These are phyloP conservation scores for Phialocephala subalpina DNA, from an alignment of 2,329 filamentous ascomycete species.

Conservation along the genomic window DNA sequence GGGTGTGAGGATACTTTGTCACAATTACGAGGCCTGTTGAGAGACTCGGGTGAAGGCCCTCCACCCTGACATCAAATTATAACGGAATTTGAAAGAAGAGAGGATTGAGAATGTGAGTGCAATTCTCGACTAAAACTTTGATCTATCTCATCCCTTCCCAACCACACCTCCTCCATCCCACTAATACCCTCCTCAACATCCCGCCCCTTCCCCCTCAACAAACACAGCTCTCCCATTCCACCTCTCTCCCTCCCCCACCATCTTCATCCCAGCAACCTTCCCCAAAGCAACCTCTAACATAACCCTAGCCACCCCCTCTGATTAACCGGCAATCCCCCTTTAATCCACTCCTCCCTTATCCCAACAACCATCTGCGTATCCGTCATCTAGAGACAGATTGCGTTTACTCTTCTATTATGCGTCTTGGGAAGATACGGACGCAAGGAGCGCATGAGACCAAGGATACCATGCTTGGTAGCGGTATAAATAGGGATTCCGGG, in stretches of 20 bases:
- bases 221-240: conserved; percentile 59
- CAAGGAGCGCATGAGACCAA: conserved; percentile 59
- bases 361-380: conserved; percentile 50
- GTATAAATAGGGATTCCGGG: conserved; percentile 24
- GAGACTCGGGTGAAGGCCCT: conserved; percentile 17
- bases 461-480: conserved; percentile 56
- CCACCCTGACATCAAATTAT: no score
- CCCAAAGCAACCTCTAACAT: conserved; percentile 51
- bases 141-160: no score
- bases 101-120: no score
- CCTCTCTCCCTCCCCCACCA: conserved; percentile 7
- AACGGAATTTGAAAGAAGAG: no score
- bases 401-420: conserved; percentile 60
- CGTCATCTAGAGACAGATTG: conserved; percentile 63
- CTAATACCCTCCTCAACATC: conserved; percentile 31
- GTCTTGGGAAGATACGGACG: conserved; percentile 45
- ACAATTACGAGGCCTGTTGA: conserved; percentile 28
- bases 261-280: conserved; percentile 51
- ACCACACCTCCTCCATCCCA: conserved; percentile 23
- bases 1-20: conserved; percentile 36
- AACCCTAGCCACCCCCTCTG: conserved; percentile 54
- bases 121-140: no score
- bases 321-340: conserved; percentile 40
- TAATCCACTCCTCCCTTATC: conserved; percentile 48
- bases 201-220: conserved; percentile 42